These are phyloP conservation scores for Ustilago vetiveriae DNA, from an alignment of 1,284 basidiomycete genomes.

Conservation along the genomic window DNA sequence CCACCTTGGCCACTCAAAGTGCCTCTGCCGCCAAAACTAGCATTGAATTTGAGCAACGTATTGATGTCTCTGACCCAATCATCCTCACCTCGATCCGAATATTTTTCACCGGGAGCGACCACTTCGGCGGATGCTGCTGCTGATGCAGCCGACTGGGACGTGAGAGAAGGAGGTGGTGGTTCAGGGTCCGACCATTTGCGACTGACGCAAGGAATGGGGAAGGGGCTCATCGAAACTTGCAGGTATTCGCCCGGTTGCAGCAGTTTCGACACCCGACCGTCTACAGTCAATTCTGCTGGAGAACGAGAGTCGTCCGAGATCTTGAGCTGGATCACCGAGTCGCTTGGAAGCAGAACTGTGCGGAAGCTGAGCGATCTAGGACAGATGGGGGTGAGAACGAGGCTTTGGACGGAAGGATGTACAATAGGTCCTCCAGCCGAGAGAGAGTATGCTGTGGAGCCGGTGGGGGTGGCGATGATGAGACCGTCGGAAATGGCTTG, in stretches of 20 bases:
- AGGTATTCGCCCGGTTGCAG: conserved; percentile 85
- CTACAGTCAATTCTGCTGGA: conserved; percentile 88
- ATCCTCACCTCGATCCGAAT: conserved; percentile 76
- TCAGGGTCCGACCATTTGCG: conserved; percentile 21
- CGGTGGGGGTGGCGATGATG: conserved; percentile 94
- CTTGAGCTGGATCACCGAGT: conserved; percentile 83
- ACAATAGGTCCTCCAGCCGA: conserved; percentile 96
- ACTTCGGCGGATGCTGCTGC: background rate
- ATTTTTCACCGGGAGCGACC: conserved; percentile 32
- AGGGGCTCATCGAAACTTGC: conserved; percentile 83
- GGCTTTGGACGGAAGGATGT: conserved; percentile 87
- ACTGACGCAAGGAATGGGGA: conserved; percentile 82
- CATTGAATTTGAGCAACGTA: conserved; percentile 67
- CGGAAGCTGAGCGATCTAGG: conserved; percentile 91
- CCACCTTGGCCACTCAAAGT: conserved; percentile 51
- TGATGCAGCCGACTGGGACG: too few species aligned
- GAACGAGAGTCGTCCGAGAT: conserved; percentile 85
- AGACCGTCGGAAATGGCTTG: conserved; percentile 94
- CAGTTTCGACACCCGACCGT: conserved; percentile 83
- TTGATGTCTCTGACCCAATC: conserved; percentile 98
- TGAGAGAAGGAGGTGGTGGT: background rate
- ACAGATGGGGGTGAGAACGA: conserved; percentile 93
- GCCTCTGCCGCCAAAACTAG: conserved; percentile 60
- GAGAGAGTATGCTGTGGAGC: conserved; percentile 94
- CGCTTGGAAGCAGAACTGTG: conserved; percentile 85